Conservation (phyloP, 441 rosid species). For the Raphanus hybrid region DNA sequence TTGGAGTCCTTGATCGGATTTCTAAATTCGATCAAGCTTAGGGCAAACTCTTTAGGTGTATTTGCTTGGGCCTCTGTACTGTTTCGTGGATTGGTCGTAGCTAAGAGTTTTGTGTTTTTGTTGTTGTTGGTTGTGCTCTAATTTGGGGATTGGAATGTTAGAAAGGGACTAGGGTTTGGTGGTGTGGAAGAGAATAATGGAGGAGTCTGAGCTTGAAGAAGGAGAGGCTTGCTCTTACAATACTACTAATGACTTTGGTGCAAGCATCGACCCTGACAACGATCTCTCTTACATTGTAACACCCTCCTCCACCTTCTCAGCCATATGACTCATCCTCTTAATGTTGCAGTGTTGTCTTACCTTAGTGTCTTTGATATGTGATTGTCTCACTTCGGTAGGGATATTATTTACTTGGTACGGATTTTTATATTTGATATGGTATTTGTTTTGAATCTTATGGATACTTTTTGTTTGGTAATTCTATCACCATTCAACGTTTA, state of each 20-base stretch:
- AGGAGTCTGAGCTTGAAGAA: constrained; percentile 95
- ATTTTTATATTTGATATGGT: constrained; percentile 25
- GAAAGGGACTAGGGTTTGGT: constrained; percentile 58
- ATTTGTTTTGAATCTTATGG: constrained; percentile 14
- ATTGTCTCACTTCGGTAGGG: constrained; percentile 35
- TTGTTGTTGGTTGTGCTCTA: constrained; percentile 27
- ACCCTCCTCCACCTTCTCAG: constrained; percentile 16
- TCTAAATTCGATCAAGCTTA: constrained; percentile 43
- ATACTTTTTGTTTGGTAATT: constrained; percentile 7
- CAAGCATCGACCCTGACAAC: constrained; percentile 70
- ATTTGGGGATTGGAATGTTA: constrained; percentile 50
- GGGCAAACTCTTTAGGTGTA: constrained; percentile 45
- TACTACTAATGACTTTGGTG: constrained; percentile 54
- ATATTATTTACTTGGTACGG: constrained; percentile 19
- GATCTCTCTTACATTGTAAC: constrained; percentile 89
- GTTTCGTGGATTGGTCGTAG: constrained; percentile 38
- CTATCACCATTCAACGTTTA: background rate
- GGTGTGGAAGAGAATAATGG: constrained; percentile 57
- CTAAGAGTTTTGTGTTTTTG: constrained; percentile 29
- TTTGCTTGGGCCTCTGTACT: constrained; percentile 28
- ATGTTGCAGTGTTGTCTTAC: constrained; percentile 29
- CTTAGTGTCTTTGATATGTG: constrained; percentile 39
- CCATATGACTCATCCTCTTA: background rate
- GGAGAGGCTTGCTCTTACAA: constrained; percentile 94
- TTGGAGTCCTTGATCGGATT: constrained; percentile 48